These are phyloP conservation scores for Nelumbo lutea DNA, from an alignment of 164 flowering plant genomes.

Conservation along the genomic window DNA sequence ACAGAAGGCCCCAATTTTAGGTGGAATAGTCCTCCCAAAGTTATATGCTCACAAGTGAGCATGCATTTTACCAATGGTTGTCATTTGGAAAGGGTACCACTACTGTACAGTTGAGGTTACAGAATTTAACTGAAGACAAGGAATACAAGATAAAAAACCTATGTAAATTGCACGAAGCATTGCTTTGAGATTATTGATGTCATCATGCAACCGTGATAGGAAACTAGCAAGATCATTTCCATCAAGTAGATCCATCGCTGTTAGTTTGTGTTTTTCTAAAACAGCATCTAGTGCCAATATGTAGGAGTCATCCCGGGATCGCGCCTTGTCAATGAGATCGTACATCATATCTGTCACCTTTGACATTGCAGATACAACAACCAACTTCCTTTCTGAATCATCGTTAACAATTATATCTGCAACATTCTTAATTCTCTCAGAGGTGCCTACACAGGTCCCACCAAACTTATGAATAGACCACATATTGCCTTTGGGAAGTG, in stretches of 20 bases:
- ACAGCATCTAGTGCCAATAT: constrained; percentile 66
- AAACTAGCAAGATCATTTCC: constrained; percentile 71
- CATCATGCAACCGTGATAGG: constrained; percentile 59
- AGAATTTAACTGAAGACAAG: too few relatives aligned
- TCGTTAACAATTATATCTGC: constrained; percentile 68
- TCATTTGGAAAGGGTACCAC: too few relatives aligned
- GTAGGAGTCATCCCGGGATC: constrained; percentile 80
- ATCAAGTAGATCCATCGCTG: constrained; percentile 78
- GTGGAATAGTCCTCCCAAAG: too few relatives aligned
- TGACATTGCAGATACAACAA: constrained; percentile 98
- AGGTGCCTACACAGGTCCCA: constrained; percentile 88
- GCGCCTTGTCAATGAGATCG: constrained; percentile 76
- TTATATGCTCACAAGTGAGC: too few relatives aligned
- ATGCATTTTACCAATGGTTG: too few relatives aligned
- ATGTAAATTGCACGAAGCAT: constrained; percentile 95
- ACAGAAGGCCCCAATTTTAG: too few relatives aligned
- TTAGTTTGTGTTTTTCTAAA: constrained; percentile 64
- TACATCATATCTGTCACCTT: constrained; percentile 98
- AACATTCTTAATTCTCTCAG: constrained; percentile 78
- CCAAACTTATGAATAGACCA: constrained; percentile 99
- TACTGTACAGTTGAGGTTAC: too few relatives aligned
- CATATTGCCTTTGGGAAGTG: constrained; percentile 64
- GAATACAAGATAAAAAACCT: constrained; percentile 31
- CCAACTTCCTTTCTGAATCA: constrained; percentile 73
- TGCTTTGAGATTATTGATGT: constrained; percentile 75